Base-by-base conservation (phyloP, 495 filamentous ascomycete species). In the Monascus purpureus region DNA sequence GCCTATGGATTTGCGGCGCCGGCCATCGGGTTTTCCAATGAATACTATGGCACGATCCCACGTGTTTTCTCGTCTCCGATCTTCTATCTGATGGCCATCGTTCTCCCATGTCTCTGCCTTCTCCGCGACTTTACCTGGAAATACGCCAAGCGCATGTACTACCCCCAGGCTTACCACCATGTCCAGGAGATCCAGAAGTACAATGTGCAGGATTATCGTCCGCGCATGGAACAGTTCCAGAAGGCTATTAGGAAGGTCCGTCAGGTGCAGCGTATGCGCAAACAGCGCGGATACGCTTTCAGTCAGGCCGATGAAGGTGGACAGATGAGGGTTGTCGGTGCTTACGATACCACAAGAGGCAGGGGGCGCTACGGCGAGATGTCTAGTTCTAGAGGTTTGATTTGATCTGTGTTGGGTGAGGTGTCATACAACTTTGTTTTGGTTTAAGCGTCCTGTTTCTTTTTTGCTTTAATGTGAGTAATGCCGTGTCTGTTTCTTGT, bases 111-210 rank as follows among this genome's bases (percentile, higher is more conserved):
- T 8, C 47, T 96, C 22, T 95, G 85, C 51, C 68, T 96, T n/a
- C 57, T 84, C 16, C 66, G 92, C 40, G 92, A 99, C 53, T 85
- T 93, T 52, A 73, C 81, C 12, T 65, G 62, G 75, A 81, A 80
- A 50, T 87, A 83, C 46, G 77, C 75, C 39, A 95, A 93, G 63
- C 77, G 92, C 24, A 92, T 99, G 82, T 95, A 95, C 61, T 77
- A 73, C 37, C 92, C 92, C 24, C 82, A 95, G 61, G 72, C 82
- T 19, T 99, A 99, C 47, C 92, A 99, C 45, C 92, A 99, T 54
- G 84, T 99, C 27, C 92, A 99, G 60, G 92, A 99, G 59, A 99
- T 99, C 41, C 92, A 99, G 56, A 99, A 99, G 57, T 99, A 93
- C 62, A 99, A 99, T 46, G 92, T 99, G 33, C 92, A 96, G 57